Conservation (phyloP, 768 basidiomycete genomes). For the Boletus tylopilopsis region DNA sequence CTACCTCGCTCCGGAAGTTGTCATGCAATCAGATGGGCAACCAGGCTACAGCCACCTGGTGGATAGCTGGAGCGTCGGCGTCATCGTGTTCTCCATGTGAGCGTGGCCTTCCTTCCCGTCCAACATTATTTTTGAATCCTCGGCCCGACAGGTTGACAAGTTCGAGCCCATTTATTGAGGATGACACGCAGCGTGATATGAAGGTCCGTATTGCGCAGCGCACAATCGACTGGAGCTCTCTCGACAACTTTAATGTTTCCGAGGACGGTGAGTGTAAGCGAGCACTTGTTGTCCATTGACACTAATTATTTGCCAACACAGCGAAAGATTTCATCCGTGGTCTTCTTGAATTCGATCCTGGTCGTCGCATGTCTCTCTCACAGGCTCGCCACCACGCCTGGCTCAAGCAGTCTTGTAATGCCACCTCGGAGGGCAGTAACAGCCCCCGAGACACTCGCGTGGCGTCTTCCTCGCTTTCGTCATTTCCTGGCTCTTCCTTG, state of each 20-base stretch:
- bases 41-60: constrained; percentile 84
- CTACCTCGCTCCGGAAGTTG: constrained; percentile 92
- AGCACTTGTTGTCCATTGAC: background rate
- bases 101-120: constrained; percentile 18
- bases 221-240: constrained; percentile 55
- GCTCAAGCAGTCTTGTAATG: constrained; percentile 38
- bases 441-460: background rate
- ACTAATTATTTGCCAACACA: constrained; percentile 36
- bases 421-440: background rate
- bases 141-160: constrained; percentile 63
- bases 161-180: constrained; percentile 76
- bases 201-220: constrained; percentile 57
- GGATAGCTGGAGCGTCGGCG: constrained; percentile 95
- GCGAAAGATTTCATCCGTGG: constrained; percentile 62
- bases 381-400: constrained; percentile 74
- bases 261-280: constrained; percentile 40
- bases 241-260: constrained; percentile 40
- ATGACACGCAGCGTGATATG: constrained; percentile 57
- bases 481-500: constrained; percentile 16
- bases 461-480: constrained; percentile 8
- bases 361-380: constrained; percentile 63
- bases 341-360: constrained; percentile 65
- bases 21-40: constrained; percentile 49
- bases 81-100: constrained; percentile 90
- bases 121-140: background rate